Conservation (phyloP, 108 stramenopile genomes). For the Discostella pseudostelligera region DNA sequence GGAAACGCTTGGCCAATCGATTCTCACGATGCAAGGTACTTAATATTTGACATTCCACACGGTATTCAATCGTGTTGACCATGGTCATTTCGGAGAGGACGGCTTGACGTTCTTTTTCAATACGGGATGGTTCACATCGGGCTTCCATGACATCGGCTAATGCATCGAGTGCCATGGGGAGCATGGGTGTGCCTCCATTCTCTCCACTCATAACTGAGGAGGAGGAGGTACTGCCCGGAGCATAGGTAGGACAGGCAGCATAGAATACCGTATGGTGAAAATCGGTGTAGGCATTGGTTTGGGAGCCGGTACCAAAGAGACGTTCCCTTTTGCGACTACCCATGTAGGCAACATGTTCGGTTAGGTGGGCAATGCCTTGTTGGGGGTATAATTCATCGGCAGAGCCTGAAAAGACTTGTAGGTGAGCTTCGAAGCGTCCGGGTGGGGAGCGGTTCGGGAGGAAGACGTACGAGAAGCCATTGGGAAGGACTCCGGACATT, state of each 20-base stretch:
- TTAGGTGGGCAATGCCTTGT: slow-evolving; percentile 97
- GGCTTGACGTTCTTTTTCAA: slow-evolving; percentile 97
- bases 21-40: slow-evolving; percentile 95
- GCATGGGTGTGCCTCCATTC: slow-evolving; percentile 62
- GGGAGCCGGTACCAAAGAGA: slow-evolving; percentile 93
- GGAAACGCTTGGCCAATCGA: slow-evolving; percentile 93
- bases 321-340: slow-evolving; percentile 94
- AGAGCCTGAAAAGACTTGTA: slow-evolving; percentile 92
- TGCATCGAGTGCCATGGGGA: slow-evolving; percentile 96
- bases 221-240: slow-evolving; percentile 41
- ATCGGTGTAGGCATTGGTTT: slow-evolving; percentile 98
- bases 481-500: slow-evolving; percentile 69
- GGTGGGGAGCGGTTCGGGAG: slow-evolving; percentile 92
- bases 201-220: neutral
- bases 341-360: slow-evolving; percentile 99
- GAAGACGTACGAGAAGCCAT: slow-evolving; percentile 92
- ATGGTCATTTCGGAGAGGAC: slow-evolving; percentile 96
- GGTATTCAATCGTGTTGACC: slow-evolving; percentile 97
- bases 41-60: slow-evolving; percentile 97
- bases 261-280: slow-evolving; percentile 99
- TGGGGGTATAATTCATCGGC: slow-evolving; percentile 92
- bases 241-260: slow-evolving; percentile 88
- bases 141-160: slow-evolving; percentile 96
- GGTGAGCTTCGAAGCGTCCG: slow-evolving; percentile 94
- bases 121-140: slow-evolving; percentile 82